phyloP scores from a whole-genome alignment of 2,329 filamentous ascomycete species.

The Knufia fluminis region DNA sequence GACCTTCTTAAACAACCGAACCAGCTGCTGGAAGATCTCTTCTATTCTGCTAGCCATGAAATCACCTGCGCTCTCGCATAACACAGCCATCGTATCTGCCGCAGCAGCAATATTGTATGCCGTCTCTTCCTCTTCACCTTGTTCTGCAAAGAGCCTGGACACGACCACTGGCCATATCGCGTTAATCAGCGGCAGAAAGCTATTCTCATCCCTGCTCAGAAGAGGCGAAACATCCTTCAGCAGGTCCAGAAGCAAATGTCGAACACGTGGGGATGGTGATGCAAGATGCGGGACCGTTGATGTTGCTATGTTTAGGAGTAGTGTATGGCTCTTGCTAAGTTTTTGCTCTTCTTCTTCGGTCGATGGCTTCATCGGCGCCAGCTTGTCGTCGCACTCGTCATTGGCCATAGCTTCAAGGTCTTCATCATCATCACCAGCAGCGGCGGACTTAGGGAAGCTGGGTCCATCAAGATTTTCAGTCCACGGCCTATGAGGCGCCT shows the following conservation, averaged over 20 bases:
- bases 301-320: constrained; percentile 70
- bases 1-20: constrained; percentile 30
- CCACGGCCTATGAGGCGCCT: constrained; percentile 25
- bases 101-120: constrained; percentile 55
- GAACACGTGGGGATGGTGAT: constrained; percentile 68
- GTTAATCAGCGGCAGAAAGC: constrained; percentile 82
- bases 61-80: constrained; percentile 66
- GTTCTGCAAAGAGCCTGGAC: constrained; percentile 46
- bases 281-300: constrained; percentile 87
- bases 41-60: constrained; percentile 72
- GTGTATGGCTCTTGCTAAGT: constrained; percentile 64
- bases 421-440: background rate
- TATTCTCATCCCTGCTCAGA: constrained; percentile 66
- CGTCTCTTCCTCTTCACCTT: constrained; percentile 25
- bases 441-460: constrained; percentile 15
- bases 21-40: constrained; percentile 50
- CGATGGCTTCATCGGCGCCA: constrained; percentile 29
- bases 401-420: constrained; percentile 23
- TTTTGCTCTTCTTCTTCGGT: constrained; percentile 28
- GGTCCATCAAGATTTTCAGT: constrained; percentile 17
- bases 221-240: constrained; percentile 63
- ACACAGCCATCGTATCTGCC: constrained; percentile 55
- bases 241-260: constrained; percentile 68
- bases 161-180: constrained; percentile 79
- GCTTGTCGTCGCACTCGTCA: constrained; percentile 29